Evolutionary conservation across 805 yeast genomes (phyloP).

Genomic region (Kregervanrija delftensis): DNA sequence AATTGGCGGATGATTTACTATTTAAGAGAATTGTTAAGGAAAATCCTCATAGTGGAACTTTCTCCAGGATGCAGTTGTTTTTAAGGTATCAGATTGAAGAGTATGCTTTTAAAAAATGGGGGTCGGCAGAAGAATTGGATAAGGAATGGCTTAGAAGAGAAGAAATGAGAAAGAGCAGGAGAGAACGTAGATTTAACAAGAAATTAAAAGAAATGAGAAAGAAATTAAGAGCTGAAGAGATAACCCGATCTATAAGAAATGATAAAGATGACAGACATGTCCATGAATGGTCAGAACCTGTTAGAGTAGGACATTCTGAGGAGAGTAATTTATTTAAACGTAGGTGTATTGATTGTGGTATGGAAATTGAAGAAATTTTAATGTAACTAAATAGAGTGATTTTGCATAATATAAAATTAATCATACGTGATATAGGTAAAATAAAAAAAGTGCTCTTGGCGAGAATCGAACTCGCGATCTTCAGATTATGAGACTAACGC

Average conservation of each 20-base stretch:
- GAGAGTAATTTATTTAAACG: conserved; percentile 36
- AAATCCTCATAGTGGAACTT: conserved; percentile 88
- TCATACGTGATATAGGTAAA: no score
- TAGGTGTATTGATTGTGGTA: conserved; percentile 75
- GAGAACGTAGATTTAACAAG: conserved; percentile 74
- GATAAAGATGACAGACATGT: conserved; percentile 48
- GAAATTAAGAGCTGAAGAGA: conserved; percentile 87
- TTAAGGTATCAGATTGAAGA: conserved; percentile 89
- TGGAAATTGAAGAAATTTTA: conserved; percentile 72
- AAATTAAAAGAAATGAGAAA: conserved; percentile 82
- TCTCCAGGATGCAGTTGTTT: conserved; percentile 87
- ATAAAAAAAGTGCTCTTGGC: conserved; percentile 26
- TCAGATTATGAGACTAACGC: conserved; percentile 32
- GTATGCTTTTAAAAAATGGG: conserved; percentile 92
- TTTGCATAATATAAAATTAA: background rate
- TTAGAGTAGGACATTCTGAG: conserved; percentile 15
- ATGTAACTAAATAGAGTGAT: conserved; percentile 22
- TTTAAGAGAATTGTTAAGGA: conserved; percentile 80
- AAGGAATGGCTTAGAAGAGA: conserved; percentile 89
- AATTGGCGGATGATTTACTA: conserved; percentile 60
- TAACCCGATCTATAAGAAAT: conserved; percentile 61
- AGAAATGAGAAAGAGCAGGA: conserved; percentile 57
- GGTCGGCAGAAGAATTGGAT: conserved; percentile 80
- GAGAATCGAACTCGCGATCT: conserved; percentile 32
- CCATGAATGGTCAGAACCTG: conserved; percentile 67